Conservation (phyloP, 805 yeast species). For the Metschnikowia picachoensis region DNA sequence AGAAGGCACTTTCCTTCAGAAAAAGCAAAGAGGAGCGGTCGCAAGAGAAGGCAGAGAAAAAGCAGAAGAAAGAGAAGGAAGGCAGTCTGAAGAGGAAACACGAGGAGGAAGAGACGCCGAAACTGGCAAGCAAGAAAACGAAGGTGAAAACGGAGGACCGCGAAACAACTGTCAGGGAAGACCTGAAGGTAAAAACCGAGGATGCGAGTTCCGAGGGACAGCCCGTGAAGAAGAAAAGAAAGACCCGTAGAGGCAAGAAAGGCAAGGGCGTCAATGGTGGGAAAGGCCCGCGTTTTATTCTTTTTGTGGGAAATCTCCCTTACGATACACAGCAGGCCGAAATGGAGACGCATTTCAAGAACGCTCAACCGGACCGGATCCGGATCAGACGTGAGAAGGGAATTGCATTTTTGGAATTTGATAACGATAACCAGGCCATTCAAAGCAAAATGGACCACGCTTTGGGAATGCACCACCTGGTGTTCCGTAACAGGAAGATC, state of each 20-base stretch:
- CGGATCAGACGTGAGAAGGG: slow-evolving; percentile 84
- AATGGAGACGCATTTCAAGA: slow-evolving; percentile 66
- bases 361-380: slow-evolving; percentile 66
- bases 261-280: slow-evolving; percentile 52
- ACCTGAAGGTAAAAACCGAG: background rate
- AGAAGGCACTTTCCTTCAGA: slow-evolving; percentile 58
- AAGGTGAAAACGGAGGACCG: background rate
- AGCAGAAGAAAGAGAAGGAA: slow-evolving; percentile 11
- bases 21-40: slow-evolving; percentile 39
- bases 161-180: background rate
- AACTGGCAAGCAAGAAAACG: slow-evolving; percentile 14
- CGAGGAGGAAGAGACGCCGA: slow-evolving; percentile 31
- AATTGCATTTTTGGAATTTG: slow-evolving; percentile 87
- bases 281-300: slow-evolving; percentile 63
- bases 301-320: slow-evolving; percentile 91
- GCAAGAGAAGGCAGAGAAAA: slow-evolving; percentile 28
- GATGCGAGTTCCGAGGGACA: slow-evolving; percentile 19
- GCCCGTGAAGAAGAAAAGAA: slow-evolving; percentile 57
- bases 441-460: slow-evolving; percentile 82
- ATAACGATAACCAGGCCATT: slow-evolving; percentile 53
- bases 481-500: slow-evolving; percentile 67
- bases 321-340: slow-evolving; percentile 62
- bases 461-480: slow-evolving; percentile 74
- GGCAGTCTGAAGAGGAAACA: slow-evolving; percentile 19
- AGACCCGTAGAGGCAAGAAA: slow-evolving; percentile 75